Base-by-base conservation (phyloP, 129 eudicot genomes). In the Centrapalus pauciflorus region DNA sequence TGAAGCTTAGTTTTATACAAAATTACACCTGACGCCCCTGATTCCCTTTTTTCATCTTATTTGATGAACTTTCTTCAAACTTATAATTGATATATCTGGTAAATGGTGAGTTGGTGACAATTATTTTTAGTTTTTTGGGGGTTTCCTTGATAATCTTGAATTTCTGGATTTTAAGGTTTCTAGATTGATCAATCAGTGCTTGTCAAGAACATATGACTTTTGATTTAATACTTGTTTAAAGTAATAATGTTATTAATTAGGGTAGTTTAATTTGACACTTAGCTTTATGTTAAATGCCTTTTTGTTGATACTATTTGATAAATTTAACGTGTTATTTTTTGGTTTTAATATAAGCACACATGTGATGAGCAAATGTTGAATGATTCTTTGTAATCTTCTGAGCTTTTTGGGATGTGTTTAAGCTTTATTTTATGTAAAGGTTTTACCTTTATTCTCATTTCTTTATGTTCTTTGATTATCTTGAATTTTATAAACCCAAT, bases 341-440 rank as follows among this genome's bases (percentile, higher is more conserved):
- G 7, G 9, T 32, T 66, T 16, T 67, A 63, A 34, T 54, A 52
- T n/a, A 38, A 69, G 14, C 74, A 38, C 64, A 28, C 56, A 65
- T 48, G 59, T 65, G 28, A 11, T 27, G 57, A 65, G 17, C 4
- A 66, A 45, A 49, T 30, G 13, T 5, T 66, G 45, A 55, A 37
- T 19, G 52, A 56, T 55, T 67, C 55, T 38, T 29, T 26, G 74
- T 55, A 69, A 69, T 26, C 40, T 55, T 40, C 56, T 37, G 56
- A 29, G n/a, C 40, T 55, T 69, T 69, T 27, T 56, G 26, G 25
- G 37, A 43, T 29, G 13, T 55, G 27, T 30, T 43, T 14, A 56
- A 30, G 43, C 32, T 74, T 66, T 65, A 45, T 66, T 66, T 30
- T 43, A 33, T 56, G 32, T 45, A 66, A 74, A 74, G 73, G 26